Evolutionary conservation across 2,329 filamentous ascomycete genomes (phyloP), one percentile per base, ranked within the genome.

Genomic region (Aspergillus awamori): DNA sequence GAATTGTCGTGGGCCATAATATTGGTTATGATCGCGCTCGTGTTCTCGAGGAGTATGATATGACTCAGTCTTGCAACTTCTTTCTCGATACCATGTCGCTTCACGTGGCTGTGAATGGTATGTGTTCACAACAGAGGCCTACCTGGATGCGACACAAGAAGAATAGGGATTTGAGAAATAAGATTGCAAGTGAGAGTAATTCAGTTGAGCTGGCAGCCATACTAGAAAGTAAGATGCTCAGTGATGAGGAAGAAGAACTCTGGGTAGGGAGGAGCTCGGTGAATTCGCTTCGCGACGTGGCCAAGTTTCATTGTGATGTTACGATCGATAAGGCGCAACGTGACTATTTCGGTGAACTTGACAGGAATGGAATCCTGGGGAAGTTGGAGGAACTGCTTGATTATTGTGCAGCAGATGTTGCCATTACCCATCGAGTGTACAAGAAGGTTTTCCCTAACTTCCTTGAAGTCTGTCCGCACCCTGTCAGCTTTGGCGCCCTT

Each of bases 101-200:
- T 20, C 95, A 99, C 74, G 94, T 97, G 7, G 96, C 96, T 2
- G 94, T 97, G 24, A 99, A 99, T 73, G 95, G 95, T 64, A 99
- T 99, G 95, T 99, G 95, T 77, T 98, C 95, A 22, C 89, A 91
- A 66, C 95, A 99, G 76, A 86, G 95, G 53, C 95, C 96, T 8
- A 97, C 92, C 0, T 99, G 95, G 95, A 93, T 97, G 89, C 96
- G 92, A 75, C 92, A 97, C 76, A 91, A 92, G 74, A 99, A 99
- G 79, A 92, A 89, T 66, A 85, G 89, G 60, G 94, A 98, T 72
- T 71, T 94, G 49, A 84, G 92, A 53, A 93, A 97, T 63, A 90
- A 89, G 70, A 87, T 94, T 52, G 86, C 90, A 5, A 88, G 83
- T 53, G 85, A 92, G 58, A 89, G 88, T 3, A 85, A 89, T 15